Evolutionary conservation across 768 basidiomycete genomes (phyloP), one percentile per base, ranked within the genome.

Genomic region (Kwoniella shandongensis): DNA sequence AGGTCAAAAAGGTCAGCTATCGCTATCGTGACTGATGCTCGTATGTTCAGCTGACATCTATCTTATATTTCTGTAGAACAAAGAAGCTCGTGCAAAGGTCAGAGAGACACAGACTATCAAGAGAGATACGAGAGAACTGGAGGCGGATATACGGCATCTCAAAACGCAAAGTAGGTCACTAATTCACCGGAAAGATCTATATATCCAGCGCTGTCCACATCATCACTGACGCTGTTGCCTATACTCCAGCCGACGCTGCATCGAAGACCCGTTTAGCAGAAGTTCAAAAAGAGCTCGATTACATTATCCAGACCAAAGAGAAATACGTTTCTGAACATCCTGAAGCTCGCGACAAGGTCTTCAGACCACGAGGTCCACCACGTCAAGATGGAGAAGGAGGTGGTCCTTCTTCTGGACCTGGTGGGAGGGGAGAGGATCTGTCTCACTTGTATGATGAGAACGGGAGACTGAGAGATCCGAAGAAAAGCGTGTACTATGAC

Each of bases 291-390:
- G 93, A 98, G 61, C 74, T 97, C 6, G 82, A 85, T 54, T 86
- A 85, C 55, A 86, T 94, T 54, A 86, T 84, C 75, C 83, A 84
- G 75, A 88, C 88, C 77, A 97, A 98, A 74, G 87, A 88, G 39
- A 91, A 91, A 68, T 97, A 91, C 76, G 84, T 97, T 51, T 83
- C 83, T 54, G 91, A 91, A 63, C 92, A 98, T 77, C 94, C 94
- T 2, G 94, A 97, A 72, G 88, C 91, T 41, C 84, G 88, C 52
- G 83, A 85, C 66, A 83, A 90, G 11, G 90, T 97, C 6, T 97
- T 88, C 55, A 67, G 73, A 26, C 71, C 76, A 6, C 13, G 38
- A 4, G 30, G 44, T 26, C 12, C 79, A 79, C 17, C 78, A 74
- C 27, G 69, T 76, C 50, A 76, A 59, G 71, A 78, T 42, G 79